Base-by-base conservation (phyloP, 75 land plant species). In the Selaginella moellendorffii region DNA sequence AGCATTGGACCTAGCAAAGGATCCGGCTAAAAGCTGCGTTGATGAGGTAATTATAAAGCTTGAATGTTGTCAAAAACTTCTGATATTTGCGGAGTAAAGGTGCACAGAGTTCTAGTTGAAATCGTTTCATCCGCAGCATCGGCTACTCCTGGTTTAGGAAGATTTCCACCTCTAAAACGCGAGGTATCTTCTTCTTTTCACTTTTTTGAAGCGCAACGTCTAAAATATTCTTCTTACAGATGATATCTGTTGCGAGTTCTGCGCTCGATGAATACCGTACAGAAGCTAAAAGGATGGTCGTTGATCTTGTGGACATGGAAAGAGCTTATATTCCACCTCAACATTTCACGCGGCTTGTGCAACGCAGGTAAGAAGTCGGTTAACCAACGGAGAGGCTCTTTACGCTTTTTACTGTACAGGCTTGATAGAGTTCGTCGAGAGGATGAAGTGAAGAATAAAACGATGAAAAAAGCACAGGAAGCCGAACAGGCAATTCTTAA, bases 251-350 rank as follows among this genome's bases (percentile, higher is more conserved):
- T 68, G 99, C 99, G 52, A 80, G 80, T 74, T 46, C 82, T 74
- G 99, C 99, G 14, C 67, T 95, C 31, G 99, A 95, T 67, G 74
- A 66, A 0, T 95, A 90, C 66, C 88, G 81, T 64, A 69, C 66
- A 30, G 96, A 95, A 30, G 82, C 99, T 1, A 89, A 79, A 60
- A 89, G 89, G 59, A 90, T 95, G 99, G 99, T 95, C 10, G 80
- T 89, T 74, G 87, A 95, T 29, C 77, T 95, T 29, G 99, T 95
- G 71, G 97, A 95, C 59, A 95, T 95, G 99, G 99, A 95, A 72
- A 77, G 99, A 23, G 83, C 87, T 30, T 95, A 88, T 79, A 96
- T 95, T 19, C 99, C 99, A 28, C 99, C 99, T 46, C 99, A 90
- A 74, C 99, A 95, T 60, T 95, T 95, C 70, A 86, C 86, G 24